Base-by-base conservation (phyloP, 768 basidiomycete species). In the Tylopilus rubrobrunneus region DNA sequence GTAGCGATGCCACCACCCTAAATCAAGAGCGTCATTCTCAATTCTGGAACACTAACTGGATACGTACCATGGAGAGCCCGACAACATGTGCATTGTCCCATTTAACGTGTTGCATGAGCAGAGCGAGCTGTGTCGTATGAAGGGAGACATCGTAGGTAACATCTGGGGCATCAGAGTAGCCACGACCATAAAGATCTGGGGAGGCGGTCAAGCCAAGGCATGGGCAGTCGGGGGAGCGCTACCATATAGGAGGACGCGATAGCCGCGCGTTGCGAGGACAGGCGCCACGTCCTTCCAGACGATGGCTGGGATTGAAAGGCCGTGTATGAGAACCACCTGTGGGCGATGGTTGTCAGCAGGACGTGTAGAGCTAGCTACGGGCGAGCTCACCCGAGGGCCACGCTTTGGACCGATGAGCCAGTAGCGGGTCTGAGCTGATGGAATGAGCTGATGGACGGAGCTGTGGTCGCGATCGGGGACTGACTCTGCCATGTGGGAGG, bases 121-220 rank as follows among this genome's bases (percentile, higher is more conserved):
- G 77, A 0, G 90, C 90, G n/a, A 92, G 84, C 61, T 92, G 89
- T 0, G 82, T 83, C 1, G 83, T 82, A 64, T 86, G 86, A 4
- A 92, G 74, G 6, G 75, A 70, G 1, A 80, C 70, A 57, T 88
- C 78, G 66, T 92, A 89, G 4, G 78, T 80, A 15, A 78, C 81
- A 21, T 83, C 78, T 0, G 89, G 89, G 1, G 89, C 88, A 52
- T 88, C 89, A 1, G 88, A 89, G 69, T 91, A 92, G 5, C 89
- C 89, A 37, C 89, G 79, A 12, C 89, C 90, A 55, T 89, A 90
- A 19, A 91, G 74, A 71, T 92, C 89, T 89, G 55, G 15, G 15
- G 5, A 48, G n/a, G 31, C 3, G 17, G 46, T 61, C 55, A 57
- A 29, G 39, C 44, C 28, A 37, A 42, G 40, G 17, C 37, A n/a